Evolutionary conservation across 1,284 basidiomycete species (phyloP).

Genomic region (Agaricales sp.): DNA sequence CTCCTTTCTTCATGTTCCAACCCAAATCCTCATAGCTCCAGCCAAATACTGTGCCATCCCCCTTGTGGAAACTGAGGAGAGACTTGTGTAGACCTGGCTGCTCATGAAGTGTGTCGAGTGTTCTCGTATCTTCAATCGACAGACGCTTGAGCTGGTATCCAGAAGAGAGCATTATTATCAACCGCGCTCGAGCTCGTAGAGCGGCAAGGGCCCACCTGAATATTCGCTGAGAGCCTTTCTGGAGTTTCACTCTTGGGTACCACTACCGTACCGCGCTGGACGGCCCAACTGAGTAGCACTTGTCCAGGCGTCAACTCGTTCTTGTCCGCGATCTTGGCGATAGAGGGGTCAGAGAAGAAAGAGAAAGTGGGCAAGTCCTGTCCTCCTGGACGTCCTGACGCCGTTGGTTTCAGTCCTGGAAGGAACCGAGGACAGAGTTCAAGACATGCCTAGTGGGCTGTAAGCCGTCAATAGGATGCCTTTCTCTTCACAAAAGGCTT

Average conservation of each 20-base stretch:
- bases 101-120: conserved; percentile 28
- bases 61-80: conserved; percentile 22
- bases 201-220: conserved; percentile 19
- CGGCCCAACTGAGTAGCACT: conserved; percentile 41
- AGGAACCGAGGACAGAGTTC: not conserved
- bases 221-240: conserved; percentile 36
- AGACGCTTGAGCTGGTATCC: conserved; percentile 27
- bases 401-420: not conserved
- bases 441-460: conserved; percentile 43
- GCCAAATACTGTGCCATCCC: conserved; percentile 29
- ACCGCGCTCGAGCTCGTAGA: not conserved
- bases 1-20: conserved; percentile 34
- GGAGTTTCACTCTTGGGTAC: conserved; percentile 41
- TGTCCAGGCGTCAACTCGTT: conserved; percentile 37
- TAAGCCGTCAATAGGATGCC: conserved; percentile 62
- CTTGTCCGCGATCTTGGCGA: conserved; percentile 36
- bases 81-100: conserved; percentile 37
- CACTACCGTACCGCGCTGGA: conserved; percentile 29
- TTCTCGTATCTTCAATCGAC: conserved; percentile 26
- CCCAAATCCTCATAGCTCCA: conserved; percentile 42
- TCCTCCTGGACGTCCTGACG: no score
- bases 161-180: not conserved
- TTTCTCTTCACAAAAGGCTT: conserved; percentile 42
- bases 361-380: not conserved
- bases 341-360: conserved; percentile 12